These are phyloP conservation scores for Blastomyces gilchristii DNA, from an alignment of 2,329 filamentous ascomycete genomes.

Conservation along the genomic window DNA sequence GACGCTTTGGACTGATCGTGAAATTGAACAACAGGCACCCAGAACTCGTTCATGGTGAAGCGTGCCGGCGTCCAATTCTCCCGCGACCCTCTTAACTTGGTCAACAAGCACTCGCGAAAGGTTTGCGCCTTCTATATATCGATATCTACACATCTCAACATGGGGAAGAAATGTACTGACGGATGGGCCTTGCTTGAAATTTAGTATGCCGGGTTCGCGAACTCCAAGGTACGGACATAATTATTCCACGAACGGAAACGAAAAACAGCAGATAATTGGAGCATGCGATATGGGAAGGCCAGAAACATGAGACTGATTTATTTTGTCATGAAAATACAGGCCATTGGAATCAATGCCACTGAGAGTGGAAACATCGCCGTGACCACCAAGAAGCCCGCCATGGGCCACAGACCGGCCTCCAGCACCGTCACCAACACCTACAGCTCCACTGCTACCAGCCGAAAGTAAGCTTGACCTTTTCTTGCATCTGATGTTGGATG, in stretches of 20 bases:
- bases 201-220: conserved; percentile 84
- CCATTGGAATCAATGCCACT: conserved; percentile 64
- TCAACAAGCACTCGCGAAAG: conserved; percentile 86
- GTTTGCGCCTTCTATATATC: conserved; percentile 36
- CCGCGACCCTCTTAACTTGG: conserved; percentile 85
- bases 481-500: neutral
- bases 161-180: conserved; percentile 1
- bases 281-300: neutral
- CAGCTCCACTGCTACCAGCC: conserved; percentile 60
- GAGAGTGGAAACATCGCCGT: conserved; percentile 73
- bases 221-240: conserved; percentile 63
- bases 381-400: conserved; percentile 71
- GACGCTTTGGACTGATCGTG: neutral
- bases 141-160: neutral
- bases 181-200: conserved; percentile 1
- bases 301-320: neutral
- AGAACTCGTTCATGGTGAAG: conserved; percentile 90
- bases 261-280: neutral
- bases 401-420: conserved; percentile 62
- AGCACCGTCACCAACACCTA: conserved; percentile 56
- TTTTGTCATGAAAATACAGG: conserved; percentile 42
- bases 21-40: conserved; percentile 51
- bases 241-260: neutral
- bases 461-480: conserved; percentile 57
- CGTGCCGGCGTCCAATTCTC: conserved; percentile 84